Evolutionary conservation across 1,139 yeast species (phyloP), one percentile per base, ranked within the genome.

Genomic region (Taphrina flavorubra): DNA sequence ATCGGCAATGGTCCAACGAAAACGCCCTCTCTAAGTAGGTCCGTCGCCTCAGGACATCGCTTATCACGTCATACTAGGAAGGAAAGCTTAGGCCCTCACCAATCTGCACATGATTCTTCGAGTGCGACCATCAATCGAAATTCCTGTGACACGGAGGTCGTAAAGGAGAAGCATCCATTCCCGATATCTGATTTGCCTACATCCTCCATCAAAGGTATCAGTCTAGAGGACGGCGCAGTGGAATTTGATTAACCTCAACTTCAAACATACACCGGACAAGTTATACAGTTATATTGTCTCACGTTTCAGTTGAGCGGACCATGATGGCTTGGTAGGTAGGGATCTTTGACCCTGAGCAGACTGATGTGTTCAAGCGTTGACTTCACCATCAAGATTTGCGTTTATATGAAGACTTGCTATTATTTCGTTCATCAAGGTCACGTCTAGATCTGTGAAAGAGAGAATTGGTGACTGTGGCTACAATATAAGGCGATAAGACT

Each of bases 221-320:
- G 67, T 31, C 47, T 63, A 5, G 67, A 63, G 49, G 67, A 63
- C 36, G 61, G 67, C 20, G 61, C 55, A 11, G 46, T 55, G 14
- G 59, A 63, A 31, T 57, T 39, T 16, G 67, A 63, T 47, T 63
- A 31, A 51, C 2, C 18, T 44, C 14, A 14, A 14, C 42, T 14
- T 10, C 14, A 11, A 14, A 39, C 42, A 14, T 39, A 10, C 42
- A 11, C 42, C 42, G 14, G 6, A 1, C 42, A 39, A 4, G 31
- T 25, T 25, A 25, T 25, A 25, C 31, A 25, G 4, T 25, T 2
- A 25, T 25, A 25, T 4, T 25, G 31, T 25, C 31, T 25, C 31
- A 25, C 31, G 31, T 25, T 25, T 25, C 31, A 25, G 4, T 25
- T 25, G 4, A 25, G 31, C 31, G 31, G 31, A 25, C 31, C 31